Conservation (phyloP, 768 basidiomycete genomes). For the Kwoniella dejecticola region DNA sequence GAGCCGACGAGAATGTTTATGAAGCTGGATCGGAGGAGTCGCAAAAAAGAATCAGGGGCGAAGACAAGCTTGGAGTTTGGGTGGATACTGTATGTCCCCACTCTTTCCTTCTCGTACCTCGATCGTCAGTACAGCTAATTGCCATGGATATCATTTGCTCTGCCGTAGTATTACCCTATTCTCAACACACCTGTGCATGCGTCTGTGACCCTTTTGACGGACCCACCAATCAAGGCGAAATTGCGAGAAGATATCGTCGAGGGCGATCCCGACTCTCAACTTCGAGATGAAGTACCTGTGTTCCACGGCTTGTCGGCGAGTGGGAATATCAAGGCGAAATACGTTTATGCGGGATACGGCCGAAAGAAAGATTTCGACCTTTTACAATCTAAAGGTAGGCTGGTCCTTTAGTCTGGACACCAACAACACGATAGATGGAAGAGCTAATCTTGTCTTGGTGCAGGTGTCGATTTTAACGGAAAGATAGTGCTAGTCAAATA, state of each 20-base stretch:
- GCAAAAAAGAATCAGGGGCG: constrained; percentile 37
- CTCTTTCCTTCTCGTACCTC: no score
- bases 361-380: constrained; percentile 71
- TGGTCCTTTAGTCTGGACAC: not conserved
- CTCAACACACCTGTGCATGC: constrained; percentile 76
- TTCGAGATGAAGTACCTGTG: constrained; percentile 69
- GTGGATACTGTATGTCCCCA: constrained; percentile 49
- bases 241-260: constrained; percentile 73
- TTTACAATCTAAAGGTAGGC: constrained; percentile 62
- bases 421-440: not conserved
- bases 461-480: constrained; percentile 72
- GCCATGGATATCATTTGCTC: no score
- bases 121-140: no score
- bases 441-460: constrained; percentile 12
- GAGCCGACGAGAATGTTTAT: constrained; percentile 44
- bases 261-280: constrained; percentile 72
- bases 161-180: constrained; percentile 71
- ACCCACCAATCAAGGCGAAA: constrained; percentile 67
- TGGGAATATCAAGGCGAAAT: constrained; percentile 65
- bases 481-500: constrained; percentile 80
- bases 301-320: constrained; percentile 83
- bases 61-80: constrained; percentile 50
- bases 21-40: constrained; percentile 46
- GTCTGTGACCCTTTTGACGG: constrained; percentile 67
- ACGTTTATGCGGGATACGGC: constrained; percentile 79